Conservation (phyloP, 257 asterid species). For the Knoxia roxburghii region DNA sequence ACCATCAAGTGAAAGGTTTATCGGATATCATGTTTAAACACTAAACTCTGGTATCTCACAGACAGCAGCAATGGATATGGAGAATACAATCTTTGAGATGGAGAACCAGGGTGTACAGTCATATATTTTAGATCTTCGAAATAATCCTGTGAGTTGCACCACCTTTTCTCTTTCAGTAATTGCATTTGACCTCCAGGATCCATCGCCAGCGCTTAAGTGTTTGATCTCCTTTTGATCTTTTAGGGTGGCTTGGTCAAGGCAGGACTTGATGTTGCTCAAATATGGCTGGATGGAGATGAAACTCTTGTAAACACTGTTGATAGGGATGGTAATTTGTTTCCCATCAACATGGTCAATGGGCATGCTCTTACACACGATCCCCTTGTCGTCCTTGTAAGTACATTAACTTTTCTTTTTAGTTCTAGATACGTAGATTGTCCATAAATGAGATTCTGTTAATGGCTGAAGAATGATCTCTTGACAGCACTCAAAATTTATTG, state of each 20-base stretch:
- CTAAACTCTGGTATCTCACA: slow-evolving; percentile 21
- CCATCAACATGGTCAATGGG: slow-evolving; percentile 73
- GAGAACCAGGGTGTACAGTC: slow-evolving; percentile 91
- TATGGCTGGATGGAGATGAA: slow-evolving; percentile 89
- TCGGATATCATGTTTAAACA: background rate
- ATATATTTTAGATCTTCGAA: slow-evolving; percentile 79
- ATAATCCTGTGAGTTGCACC: slow-evolving; percentile 65
- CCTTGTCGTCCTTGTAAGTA: slow-evolving; percentile 75
- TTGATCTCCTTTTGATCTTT: slow-evolving; percentile 14
- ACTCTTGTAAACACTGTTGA: slow-evolving; percentile 89
- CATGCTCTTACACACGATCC: slow-evolving; percentile 86
- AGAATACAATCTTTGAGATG: slow-evolving; percentile 70
- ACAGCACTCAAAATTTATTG: background rate
- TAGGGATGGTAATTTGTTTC: slow-evolving; percentile 66
- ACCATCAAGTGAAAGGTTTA: background rate
- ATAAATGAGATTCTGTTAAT: too few relatives aligned
- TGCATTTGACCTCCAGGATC: background rate
- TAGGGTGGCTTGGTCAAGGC: slow-evolving; percentile 92
- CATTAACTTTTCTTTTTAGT: background rate
- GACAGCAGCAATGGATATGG: slow-evolving; percentile 90
- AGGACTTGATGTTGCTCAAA: slow-evolving; percentile 95
- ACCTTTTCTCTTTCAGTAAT: background rate
- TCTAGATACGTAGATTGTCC: background rate
- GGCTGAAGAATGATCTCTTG: background rate
- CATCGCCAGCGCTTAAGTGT: background rate